phyloP scores from a whole-genome alignment of 163 green algal species.

The Chlorella variabilis region DNA sequence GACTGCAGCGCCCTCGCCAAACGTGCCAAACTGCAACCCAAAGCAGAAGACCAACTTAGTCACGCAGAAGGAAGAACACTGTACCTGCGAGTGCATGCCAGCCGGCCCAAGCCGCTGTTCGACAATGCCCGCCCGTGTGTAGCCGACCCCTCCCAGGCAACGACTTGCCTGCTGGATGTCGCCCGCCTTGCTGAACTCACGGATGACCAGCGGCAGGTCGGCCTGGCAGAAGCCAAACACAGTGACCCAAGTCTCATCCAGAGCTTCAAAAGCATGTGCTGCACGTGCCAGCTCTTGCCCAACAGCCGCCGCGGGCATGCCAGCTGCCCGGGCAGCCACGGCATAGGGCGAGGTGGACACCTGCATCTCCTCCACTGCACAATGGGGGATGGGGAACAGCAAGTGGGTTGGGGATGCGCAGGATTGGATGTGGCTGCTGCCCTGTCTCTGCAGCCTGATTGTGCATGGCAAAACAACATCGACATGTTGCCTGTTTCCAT shows the following conservation, averaged over 20 bases:
- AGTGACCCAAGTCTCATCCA: slow-evolving; percentile 57
- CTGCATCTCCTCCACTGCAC: slow-evolving; percentile 40
- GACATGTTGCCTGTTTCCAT: too few species aligned
- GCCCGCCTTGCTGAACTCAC: slow-evolving; percentile 74
- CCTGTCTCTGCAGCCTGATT: too few species aligned
- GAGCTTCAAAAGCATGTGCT: slow-evolving; percentile 7
- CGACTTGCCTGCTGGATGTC: slow-evolving; percentile 68
- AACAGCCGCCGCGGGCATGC: background rate
- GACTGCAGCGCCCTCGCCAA: slow-evolving; percentile 51
- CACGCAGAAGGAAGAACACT: too few species aligned
- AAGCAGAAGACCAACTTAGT: too few species aligned
- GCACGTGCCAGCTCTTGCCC: slow-evolving; percentile 20
- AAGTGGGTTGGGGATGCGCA: too few species aligned
- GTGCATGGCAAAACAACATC: too few species aligned
- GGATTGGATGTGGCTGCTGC: background rate
- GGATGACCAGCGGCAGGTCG: slow-evolving; percentile 38
- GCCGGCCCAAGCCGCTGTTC: too few species aligned
- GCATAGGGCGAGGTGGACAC: slow-evolving; percentile 26
- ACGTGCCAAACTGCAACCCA: slow-evolving; percentile 67
- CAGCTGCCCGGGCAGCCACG: background rate
- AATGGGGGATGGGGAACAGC: background rate
- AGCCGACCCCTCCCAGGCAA: background rate
- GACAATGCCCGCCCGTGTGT: background rate
- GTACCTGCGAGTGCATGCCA: too few species aligned
- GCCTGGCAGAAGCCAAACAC: slow-evolving; percentile 30